These are phyloP conservation scores for Panicum hallii DNA, from an alignment of 202 grass and related monocot species.

Conservation along the genomic window DNA sequence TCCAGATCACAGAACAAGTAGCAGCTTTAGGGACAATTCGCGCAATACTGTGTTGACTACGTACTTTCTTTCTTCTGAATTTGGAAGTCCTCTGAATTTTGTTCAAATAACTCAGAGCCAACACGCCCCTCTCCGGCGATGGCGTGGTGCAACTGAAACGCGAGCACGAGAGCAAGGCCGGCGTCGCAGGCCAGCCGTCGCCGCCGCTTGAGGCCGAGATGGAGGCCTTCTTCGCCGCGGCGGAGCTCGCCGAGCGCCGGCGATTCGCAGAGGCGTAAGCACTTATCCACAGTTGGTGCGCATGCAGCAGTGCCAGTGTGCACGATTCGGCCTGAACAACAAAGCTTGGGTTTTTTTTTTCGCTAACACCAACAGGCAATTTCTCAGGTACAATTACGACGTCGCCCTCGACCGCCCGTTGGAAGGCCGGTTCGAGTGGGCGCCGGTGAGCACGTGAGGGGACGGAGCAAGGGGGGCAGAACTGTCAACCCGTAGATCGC, in stretches of 20 bases:
- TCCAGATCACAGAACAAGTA: neutral
- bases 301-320: too few species aligned
- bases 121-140: neutral
- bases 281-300: too few species aligned
- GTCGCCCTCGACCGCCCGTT: conserved; percentile 59
- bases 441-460: conserved; percentile 38
- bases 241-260: conserved; percentile 55
- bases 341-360: neutral
- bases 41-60: too few species aligned
- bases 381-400: conserved; percentile 74
- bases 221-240: conserved; percentile 64
- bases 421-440: conserved; percentile 67
- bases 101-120: neutral
- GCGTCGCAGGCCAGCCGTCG: neutral
- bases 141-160: neutral
- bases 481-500: neutral
- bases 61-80: neutral
- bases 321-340: neutral
- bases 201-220: conserved; percentile 41
- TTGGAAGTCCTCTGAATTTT: neutral
- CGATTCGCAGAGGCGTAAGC: conserved; percentile 54
- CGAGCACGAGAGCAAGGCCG: neutral
- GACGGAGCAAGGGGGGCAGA: neutral
- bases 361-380: neutral
- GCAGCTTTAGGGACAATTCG: too few species aligned